These are phyloP conservation scores for Lablab purpureus DNA, from an alignment of 306 rosid species.

Conservation along the genomic window DNA sequence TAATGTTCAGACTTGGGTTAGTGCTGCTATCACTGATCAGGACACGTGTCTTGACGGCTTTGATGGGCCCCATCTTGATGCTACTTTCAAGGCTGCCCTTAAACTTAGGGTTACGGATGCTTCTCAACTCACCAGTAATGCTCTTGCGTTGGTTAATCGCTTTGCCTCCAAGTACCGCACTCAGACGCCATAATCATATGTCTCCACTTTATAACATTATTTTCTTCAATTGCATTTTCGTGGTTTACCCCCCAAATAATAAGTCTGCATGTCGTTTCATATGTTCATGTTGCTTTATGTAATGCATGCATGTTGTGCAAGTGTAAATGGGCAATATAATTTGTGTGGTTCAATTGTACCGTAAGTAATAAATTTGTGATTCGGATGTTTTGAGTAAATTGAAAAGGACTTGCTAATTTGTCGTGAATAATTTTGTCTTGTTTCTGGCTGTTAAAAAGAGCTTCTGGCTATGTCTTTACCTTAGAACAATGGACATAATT, in stretches of 20 bases:
- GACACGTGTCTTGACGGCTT: conserved; percentile 74
- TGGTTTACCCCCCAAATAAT: background rate
- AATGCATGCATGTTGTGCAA: background rate
- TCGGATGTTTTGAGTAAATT: background rate
- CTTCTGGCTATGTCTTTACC: background rate
- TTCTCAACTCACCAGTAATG: conserved; percentile 80
- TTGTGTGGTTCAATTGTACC: background rate
- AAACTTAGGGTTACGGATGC: conserved; percentile 50
- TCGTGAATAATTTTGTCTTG: background rate
- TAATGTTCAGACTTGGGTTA: conserved; percentile 86
- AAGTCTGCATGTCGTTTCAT: background rate
- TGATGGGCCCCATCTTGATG: conserved; percentile 44
- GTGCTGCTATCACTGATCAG: conserved; percentile 78
- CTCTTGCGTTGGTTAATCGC: conserved; percentile 71
- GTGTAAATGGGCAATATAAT: background rate
- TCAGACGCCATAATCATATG: conserved; percentile 8
- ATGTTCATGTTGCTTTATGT: background rate
- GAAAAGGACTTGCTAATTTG: background rate
- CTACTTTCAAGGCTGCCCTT: conserved; percentile 53
- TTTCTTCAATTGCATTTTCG: background rate
- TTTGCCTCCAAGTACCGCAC: conserved; percentile 55
- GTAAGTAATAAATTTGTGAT: background rate
- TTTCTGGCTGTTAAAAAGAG: background rate
- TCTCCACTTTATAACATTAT: background rate
- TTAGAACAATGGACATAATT: too few species aligned